Base-by-base conservation (phyloP, 495 filamentous ascomycete genomes). In the Penicillium cataractarum region DNA sequence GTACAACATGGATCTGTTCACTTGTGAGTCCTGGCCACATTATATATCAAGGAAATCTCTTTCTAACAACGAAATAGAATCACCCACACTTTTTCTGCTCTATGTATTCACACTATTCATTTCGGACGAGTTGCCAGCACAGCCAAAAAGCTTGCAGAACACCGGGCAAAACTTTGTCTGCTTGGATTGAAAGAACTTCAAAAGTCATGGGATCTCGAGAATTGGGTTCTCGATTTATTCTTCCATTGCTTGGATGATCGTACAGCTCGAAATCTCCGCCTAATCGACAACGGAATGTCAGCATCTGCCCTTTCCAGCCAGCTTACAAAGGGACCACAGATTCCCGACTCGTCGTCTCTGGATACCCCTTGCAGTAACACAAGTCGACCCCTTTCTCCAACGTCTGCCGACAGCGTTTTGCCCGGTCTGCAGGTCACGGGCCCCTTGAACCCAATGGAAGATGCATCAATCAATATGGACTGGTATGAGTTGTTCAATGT, bases 81-180 rank as follows among this genome's bases (percentile, higher is more conserved):
- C 29, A 81, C 80, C 0, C 80, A 80, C 65, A 70, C 78, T 17
- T 82, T 82, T 58, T 76, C 78, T 29, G 74, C 80, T 8, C 63
- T 82, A 6, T 82, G 80, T 55, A 80, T 81, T 61, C 80, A 81
- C 56, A 80, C 80, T 5, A 78, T 82, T 26, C 71, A 75, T 53
- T 76, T 77, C 57, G 74, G 74, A 13, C 74, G 79, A 26, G 69
- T 71, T 0, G 64, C 68, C 8, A 71, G 72, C 8, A 78, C 78
- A 19, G 69, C 75, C 2, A 71, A 76, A 0, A 80, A 78, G 37
- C 65, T 83, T 1, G 78, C 80, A 26, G 79, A 83, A 51, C 77
- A 82, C 63, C 72, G 80, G 32, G 80, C 80, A 3, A 74, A 80
- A 15, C 57, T 82, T 3, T 83, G 80, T 56, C 69, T 83, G 0